A percentile compares a stretch with the other conserved stretches of the same genome.
Evolutionary conservation across 352 stramenopile genomes (phyloP).

Genomic region (Globisporangium canariense): DNA sequence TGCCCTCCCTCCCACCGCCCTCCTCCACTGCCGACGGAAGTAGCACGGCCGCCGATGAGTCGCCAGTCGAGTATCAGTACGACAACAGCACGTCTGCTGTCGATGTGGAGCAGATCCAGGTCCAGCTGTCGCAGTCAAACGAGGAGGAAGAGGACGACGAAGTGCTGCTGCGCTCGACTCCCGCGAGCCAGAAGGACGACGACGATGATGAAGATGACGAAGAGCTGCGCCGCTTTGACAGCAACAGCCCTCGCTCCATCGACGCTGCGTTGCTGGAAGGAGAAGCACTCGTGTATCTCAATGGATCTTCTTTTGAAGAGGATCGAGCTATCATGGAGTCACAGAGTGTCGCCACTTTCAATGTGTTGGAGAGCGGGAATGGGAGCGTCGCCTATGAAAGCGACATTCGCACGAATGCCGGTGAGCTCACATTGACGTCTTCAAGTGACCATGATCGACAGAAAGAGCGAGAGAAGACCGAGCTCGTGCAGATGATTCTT

Average conservation of each 20-base stretch:
- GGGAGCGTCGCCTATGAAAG: neutral
- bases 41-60: neutral
- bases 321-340: neutral
- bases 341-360: neutral
- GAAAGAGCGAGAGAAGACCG: slow-evolving; percentile 58
- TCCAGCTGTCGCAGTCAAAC: neutral
- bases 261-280: slow-evolving; percentile 9
- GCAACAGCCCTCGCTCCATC: slow-evolving; percentile 4
- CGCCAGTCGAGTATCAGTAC: neutral
- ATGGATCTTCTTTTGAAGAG: slow-evolving; percentile 1
- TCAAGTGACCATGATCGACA: slow-evolving; percentile 36
- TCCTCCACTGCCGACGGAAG: neutral
- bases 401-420: neutral
- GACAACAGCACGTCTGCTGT: neutral
- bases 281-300: slow-evolving; percentile 1
- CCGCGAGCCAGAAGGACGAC: slow-evolving; percentile 13
- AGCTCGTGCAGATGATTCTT: slow-evolving; percentile 72
- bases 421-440: neutral
- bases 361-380: neutral
- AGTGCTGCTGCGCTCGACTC: slow-evolving; percentile 8
- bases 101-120: slow-evolving; percentile 2
- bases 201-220: slow-evolving; percentile 25
- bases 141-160: neutral
- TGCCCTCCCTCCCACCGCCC: neutral
- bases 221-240: slow-evolving; percentile 20